Evolutionary conservation across 176 grass and related monocot genomes (phyloP), one percentile per base, ranked within the genome.

Genomic region (Stipa capillata): DNA sequence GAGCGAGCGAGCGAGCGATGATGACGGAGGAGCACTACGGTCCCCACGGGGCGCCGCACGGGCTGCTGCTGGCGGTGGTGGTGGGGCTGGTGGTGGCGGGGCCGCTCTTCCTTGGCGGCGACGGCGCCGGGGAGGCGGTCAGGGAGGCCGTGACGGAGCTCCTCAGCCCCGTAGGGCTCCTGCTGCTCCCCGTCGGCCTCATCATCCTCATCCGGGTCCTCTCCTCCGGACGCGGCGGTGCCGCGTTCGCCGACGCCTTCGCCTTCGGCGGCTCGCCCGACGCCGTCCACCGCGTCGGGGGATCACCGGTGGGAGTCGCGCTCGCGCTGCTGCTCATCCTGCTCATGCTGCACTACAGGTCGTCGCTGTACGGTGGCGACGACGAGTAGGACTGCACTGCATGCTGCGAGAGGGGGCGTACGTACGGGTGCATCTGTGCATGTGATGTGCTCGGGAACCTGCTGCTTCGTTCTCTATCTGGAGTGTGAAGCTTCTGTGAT

Each of bases 121-220:
- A 85, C 62, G 87, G 88, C 17, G n/a, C n/a, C n/a, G n/a, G n/a
- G n/a, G 86, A 93, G 21, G 86, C 73, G 2, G 1, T 88, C 27
- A 87, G 78, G 0, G 81, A 51, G 7, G 77, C 83, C 10, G 34
- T 98, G 4, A 8, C 48, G 1, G 92, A 93, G 5, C 42, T 82
- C 10, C 74, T 99, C 28, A 77, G 88, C 18, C 96, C 96, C 11
- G 82, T 79, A 12, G 88, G 88, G 0, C 52, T 95, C 1, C 86
- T 91, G 20, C 81, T 99, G 32, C 86, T 99, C 42, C 92, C 93
- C 58, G 70, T 94, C 13, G 20, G 34, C 44, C 90, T 94, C 73
- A 17, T 95, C 74, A 25, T 99, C 74, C 15, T 99, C 31, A 87
- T 99, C 92, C 86, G 82, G 39, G n/a, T 91, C 65, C 89, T 99